These are phyloP conservation scores for Alectoria sarmentosa DNA, from an alignment of 495 filamentous ascomycete species.

Conservation along the genomic window DNA sequence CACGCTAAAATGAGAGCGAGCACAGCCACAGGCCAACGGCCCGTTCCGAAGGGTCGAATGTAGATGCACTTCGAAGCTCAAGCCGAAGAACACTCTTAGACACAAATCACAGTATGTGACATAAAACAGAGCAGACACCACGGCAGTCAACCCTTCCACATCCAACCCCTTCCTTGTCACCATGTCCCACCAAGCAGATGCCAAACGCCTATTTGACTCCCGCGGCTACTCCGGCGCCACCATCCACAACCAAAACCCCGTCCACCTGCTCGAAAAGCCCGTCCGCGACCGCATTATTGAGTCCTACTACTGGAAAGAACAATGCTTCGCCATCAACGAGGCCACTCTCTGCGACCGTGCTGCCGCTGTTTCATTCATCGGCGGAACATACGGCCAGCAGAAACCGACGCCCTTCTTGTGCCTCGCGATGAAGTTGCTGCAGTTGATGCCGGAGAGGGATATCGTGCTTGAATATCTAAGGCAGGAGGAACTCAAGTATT, in stretches of 20 bases:
- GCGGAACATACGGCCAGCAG: constrained; percentile 79
- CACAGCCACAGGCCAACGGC: background rate
- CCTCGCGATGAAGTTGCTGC: constrained; percentile 88
- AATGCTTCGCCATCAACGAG: constrained; percentile 93
- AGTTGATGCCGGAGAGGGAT: constrained; percentile 70
- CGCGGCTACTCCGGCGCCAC: constrained; percentile 63
- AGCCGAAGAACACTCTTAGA: too few species aligned
- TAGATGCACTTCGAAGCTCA: too few species aligned
- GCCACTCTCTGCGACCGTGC: constrained; percentile 86
- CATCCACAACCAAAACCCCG: constrained; percentile 76
- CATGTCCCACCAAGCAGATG: constrained; percentile 61
- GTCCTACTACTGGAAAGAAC: constrained; percentile 96
- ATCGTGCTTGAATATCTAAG: constrained; percentile 76
- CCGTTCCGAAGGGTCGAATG: background rate
- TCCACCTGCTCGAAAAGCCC: constrained; percentile 83
- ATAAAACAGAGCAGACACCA: background rate
- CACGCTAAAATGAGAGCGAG: too few species aligned
- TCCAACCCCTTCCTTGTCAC: background rate
- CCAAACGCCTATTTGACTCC: constrained; percentile 69
- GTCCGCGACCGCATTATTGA: constrained; percentile 92
- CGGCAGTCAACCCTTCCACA: background rate
- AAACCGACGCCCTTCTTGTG: constrained; percentile 91
- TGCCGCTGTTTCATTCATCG: constrained; percentile 71
- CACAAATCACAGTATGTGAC: background rate
- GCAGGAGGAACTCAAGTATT: constrained; percentile 79